A percentile compares a stretch with the other conserved stretches of the same genome.
These are phyloP conservation scores for Cephalotrichum gorgonifer DNA, from an alignment of 2,329 filamentous ascomycete genomes.

Conservation along the genomic window DNA sequence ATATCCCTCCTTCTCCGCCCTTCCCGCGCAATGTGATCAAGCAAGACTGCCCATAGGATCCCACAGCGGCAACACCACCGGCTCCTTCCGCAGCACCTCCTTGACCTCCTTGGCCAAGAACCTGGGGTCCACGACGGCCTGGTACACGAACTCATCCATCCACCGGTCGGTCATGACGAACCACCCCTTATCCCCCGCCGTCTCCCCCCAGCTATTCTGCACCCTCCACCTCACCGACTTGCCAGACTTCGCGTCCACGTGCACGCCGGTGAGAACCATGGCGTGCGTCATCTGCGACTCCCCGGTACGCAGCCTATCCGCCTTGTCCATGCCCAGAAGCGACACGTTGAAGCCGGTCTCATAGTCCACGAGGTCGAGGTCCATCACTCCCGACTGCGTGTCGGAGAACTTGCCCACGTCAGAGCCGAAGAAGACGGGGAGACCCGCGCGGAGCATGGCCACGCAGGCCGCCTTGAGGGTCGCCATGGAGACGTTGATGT, in stretches of 20 bases:
- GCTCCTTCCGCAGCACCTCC: conserved; percentile 60
- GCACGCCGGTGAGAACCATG: conserved; percentile 83
- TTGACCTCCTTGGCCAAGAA: conserved; percentile 55
- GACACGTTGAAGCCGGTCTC: conserved; percentile 72
- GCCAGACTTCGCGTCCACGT: conserved; percentile 53
- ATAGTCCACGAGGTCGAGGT: conserved; percentile 66
- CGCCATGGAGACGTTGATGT: conserved; percentile 71
- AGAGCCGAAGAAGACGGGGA: conserved; percentile 80
- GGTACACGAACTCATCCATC: conserved; percentile 76
- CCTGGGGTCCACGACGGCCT: conserved; percentile 70
- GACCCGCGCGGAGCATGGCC: conserved; percentile 64
- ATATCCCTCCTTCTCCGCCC: too few species aligned
- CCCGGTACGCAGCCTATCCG: conserved; percentile 59
- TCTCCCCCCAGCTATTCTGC: conserved; percentile 74
- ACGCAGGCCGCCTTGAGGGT: conserved; percentile 65
- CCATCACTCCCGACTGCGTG: conserved; percentile 62
- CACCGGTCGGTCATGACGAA: conserved; percentile 80
- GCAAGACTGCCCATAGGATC: conserved; percentile 72
- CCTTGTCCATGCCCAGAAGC: conserved; percentile 66
- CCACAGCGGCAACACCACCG: conserved; percentile 65
- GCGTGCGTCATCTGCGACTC: conserved; percentile 85
- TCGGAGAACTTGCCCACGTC: conserved; percentile 81
- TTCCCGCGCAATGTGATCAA: too few species aligned
- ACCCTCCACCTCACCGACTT: conserved; percentile 71
- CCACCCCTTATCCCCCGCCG: conserved; percentile 65